A percentile compares a stretch with the other conserved stretches of the same genome.
These are phyloP conservation scores for Blastobotrys apis DNA, from an alignment of 1,139 yeast genomes.

Conservation along the genomic window DNA sequence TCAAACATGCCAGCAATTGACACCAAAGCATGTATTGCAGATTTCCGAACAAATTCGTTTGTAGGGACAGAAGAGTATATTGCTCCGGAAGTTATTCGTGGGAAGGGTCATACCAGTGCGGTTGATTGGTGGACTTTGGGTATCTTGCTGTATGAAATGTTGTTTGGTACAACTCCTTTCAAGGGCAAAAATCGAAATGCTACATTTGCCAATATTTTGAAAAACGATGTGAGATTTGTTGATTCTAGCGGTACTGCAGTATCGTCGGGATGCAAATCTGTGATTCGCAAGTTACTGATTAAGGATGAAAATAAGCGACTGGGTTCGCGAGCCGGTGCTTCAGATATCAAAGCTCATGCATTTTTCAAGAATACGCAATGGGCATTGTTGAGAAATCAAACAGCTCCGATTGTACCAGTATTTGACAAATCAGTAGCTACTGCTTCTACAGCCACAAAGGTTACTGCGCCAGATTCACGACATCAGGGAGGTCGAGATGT, in stretches of 20 bases:
- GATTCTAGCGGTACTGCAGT: constrained; percentile 43
- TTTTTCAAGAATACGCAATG: constrained; percentile 90
- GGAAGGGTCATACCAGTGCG: constrained; percentile 95
- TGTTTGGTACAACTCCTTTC: constrained; percentile 93
- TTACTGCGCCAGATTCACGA: too few species aligned
- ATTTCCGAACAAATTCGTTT: constrained; percentile 92
- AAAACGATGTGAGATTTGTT: constrained; percentile 74
- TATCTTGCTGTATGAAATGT: constrained; percentile 85
- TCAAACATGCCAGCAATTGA: constrained; percentile 50
- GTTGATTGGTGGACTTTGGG: constrained; percentile 99
- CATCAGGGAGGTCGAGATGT: constrained; percentile 11
- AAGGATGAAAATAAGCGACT: constrained; percentile 85
- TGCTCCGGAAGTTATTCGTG: constrained; percentile 96
- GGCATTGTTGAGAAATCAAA: constrained; percentile 88
- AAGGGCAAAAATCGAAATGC: constrained; percentile 84
- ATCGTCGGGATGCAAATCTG: constrained; percentile 68
- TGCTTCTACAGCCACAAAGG: constrained; percentile 8
- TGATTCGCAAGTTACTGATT: constrained; percentile 74
- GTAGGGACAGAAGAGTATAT: constrained; percentile 98
- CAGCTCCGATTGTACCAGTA: constrained; percentile 93
- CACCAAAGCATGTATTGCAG: constrained; percentile 91
- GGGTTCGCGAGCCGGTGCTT: constrained; percentile 91
- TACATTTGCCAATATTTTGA: constrained; percentile 83
- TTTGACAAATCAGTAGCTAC: constrained; percentile 46
- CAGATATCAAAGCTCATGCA: constrained; percentile 84